These are phyloP conservation scores for Terana coerulea DNA, from an alignment of 768 basidiomycete species.

Conservation along the genomic window DNA sequence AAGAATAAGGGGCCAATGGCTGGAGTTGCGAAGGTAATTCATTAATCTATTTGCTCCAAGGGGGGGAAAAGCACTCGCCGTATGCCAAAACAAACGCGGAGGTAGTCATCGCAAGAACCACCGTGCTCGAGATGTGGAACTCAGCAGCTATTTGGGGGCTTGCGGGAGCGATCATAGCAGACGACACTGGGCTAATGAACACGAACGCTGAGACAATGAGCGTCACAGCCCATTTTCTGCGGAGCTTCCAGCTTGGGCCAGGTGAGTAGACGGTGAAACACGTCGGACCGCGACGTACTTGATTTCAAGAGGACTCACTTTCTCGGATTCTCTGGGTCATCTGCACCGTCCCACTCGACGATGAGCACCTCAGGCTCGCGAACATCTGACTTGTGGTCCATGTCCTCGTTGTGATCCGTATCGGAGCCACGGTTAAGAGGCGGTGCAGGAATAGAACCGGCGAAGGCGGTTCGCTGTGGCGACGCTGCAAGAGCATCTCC, in stretches of 20 bases:
- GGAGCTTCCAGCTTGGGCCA: constrained; percentile 56
- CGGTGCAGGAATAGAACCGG: too few species aligned
- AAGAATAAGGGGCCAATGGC: constrained; percentile 42
- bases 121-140: constrained; percentile 50
- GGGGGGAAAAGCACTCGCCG: constrained; percentile 33
- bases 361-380: too few species aligned
- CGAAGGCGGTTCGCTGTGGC: too few species aligned
- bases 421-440: too few species aligned
- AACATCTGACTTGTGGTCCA: too few species aligned
- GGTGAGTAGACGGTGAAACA: too few species aligned
- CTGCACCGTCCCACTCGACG: too few species aligned
- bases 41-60: not conserved
- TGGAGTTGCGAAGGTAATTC: constrained; percentile 18
- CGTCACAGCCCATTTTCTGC: constrained; percentile 62
- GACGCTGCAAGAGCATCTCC: too few species aligned
- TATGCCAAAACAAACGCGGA: constrained; percentile 58
- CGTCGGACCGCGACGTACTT: too few species aligned
- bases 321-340: too few species aligned
- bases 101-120: constrained; percentile 51
- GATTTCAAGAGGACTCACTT: too few species aligned
- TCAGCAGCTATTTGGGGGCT: constrained; percentile 42
- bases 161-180: constrained; percentile 72
- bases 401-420: too few species aligned
- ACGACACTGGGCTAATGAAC: constrained; percentile 64
- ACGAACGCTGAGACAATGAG: constrained; percentile 64